Evolutionary conservation across 2,329 filamentous ascomycete species (phyloP).

Genomic region (Colletotrichum abscissum): DNA sequence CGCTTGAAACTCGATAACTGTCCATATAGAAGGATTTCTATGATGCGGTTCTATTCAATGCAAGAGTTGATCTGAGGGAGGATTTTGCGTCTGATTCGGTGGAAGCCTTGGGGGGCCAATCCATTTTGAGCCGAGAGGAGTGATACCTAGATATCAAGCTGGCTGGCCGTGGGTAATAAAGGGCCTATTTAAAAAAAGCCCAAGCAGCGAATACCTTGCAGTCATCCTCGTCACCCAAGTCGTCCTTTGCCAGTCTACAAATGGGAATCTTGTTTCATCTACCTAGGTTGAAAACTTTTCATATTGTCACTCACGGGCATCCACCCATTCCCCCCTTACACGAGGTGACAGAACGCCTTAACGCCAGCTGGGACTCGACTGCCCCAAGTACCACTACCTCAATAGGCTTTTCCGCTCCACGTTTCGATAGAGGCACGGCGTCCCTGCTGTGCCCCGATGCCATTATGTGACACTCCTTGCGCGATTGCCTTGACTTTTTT

Average conservation of each 20-base stretch:
- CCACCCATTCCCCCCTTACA: conserved; percentile 15
- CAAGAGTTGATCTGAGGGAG: not conserved
- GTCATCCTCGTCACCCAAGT: not conserved
- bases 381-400: not conserved
- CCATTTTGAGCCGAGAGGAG: not conserved
- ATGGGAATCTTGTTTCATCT: conserved; percentile 8
- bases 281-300: not conserved
- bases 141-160: too few species aligned
- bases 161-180: too few species aligned
- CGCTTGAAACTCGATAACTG: too few species aligned
- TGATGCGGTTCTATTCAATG: too few species aligned
- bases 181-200: too few species aligned
- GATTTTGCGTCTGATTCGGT: not conserved
- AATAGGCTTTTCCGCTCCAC: not conserved
- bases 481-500: not conserved
- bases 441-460: not conserved
- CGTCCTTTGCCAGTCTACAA: not conserved
- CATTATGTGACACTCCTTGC: not conserved
- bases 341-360: conserved; percentile 21
- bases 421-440: not conserved
- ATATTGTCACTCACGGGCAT: conserved; percentile 10
- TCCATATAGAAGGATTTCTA: too few species aligned
- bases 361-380: conserved; percentile 9
- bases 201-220: not conserved
- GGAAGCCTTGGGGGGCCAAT: not conserved